Evolutionary conservation across 2,329 filamentous ascomycete species (phyloP).

Genomic region (Amesomyces nigricolor): DNA sequence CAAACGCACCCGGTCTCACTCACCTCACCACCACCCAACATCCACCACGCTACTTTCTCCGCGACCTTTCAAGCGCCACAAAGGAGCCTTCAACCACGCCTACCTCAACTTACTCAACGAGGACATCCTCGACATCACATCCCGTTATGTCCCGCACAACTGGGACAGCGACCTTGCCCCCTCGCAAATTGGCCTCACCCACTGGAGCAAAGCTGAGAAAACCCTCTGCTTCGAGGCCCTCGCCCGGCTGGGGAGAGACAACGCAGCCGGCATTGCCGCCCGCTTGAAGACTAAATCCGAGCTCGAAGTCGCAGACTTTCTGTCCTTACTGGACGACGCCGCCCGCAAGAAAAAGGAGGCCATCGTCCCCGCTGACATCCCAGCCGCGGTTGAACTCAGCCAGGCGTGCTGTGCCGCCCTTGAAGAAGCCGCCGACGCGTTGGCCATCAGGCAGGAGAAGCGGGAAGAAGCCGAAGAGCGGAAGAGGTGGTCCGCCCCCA

Average conservation of each 20-base stretch:
- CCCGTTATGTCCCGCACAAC: conserved; percentile 28
- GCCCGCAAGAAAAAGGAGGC: conserved; percentile 34
- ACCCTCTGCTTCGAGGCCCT: conserved; percentile 61
- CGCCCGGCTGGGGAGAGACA: conserved; percentile 55
- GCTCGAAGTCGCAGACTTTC: conserved; percentile 66
- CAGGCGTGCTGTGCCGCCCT: conserved; percentile 58
- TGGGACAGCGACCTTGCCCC: conserved; percentile 28
- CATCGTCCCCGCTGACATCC: conserved; percentile 51
- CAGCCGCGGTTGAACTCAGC: conserved; percentile 66
- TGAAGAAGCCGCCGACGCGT: conserved; percentile 60
- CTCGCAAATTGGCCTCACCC: conserved; percentile 61
- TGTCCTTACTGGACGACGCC: conserved; percentile 48
- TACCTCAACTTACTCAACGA: conserved; percentile 52
- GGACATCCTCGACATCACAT: conserved; percentile 50
- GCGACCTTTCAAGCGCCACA: conserved; percentile 39
- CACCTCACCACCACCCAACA: background rate
- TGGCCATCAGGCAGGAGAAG: conserved; percentile 59
- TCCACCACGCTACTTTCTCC: background rate
- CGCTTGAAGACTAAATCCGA: conserved; percentile 66
- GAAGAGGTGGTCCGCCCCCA: conserved; percentile 44
- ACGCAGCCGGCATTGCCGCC: conserved; percentile 56
- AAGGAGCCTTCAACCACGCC: conserved; percentile 37
- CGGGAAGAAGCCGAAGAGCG: conserved; percentile 57
- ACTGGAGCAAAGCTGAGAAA: conserved; percentile 71
- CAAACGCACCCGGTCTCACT: conserved; percentile 14